Conservation (phyloP, 2,329 filamentous ascomycete genomes). For the Phaeoacremonium minimum region DNA sequence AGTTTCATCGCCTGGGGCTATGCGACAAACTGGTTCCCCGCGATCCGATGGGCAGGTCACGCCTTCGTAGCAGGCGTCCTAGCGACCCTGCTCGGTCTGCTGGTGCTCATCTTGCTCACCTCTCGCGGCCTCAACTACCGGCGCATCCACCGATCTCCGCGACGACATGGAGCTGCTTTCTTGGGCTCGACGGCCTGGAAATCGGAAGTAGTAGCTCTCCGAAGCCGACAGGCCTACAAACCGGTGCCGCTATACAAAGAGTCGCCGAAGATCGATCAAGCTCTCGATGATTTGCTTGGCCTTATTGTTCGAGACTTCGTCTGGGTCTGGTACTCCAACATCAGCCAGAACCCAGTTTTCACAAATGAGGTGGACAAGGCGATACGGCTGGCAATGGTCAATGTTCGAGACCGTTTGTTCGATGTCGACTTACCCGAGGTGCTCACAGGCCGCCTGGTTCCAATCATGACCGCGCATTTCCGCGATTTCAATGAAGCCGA, state of each 20-base stretch:
- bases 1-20: slow-evolving; percentile 86
- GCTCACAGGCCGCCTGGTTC: slow-evolving; percentile 76
- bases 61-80: slow-evolving; percentile 71
- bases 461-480: slow-evolving; percentile 83
- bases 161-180: slow-evolving; percentile 52
- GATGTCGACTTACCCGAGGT: slow-evolving; percentile 81
- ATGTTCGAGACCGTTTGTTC: slow-evolving; percentile 67
- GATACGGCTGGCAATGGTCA: slow-evolving; percentile 67
- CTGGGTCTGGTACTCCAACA: slow-evolving; percentile 80
- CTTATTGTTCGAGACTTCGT: slow-evolving; percentile 81
- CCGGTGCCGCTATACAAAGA: slow-evolving; percentile 68
- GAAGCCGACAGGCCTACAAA: slow-evolving; percentile 61
- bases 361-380: slow-evolving; percentile 80
- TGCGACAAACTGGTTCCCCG: slow-evolving; percentile 75
- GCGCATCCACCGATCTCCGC: slow-evolving; percentile 32
- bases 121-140: slow-evolving; percentile 44
- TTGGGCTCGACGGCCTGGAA: slow-evolving; percentile 61
- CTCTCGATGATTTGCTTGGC: slow-evolving; percentile 73
- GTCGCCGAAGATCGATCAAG: slow-evolving; percentile 73
- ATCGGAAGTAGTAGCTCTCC: slow-evolving; percentile 63
- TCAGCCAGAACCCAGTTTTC: slow-evolving; percentile 77
- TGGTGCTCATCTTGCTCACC: slow-evolving; percentile 58
- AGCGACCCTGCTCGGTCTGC: slow-evolving; percentile 47
- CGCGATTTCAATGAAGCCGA: slow-evolving; percentile 90
- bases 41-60: slow-evolving; percentile 79